Evolutionary conservation across 1,284 basidiomycete genomes (phyloP).

Genomic region (Cutaneotrichosporon sp.): DNA sequence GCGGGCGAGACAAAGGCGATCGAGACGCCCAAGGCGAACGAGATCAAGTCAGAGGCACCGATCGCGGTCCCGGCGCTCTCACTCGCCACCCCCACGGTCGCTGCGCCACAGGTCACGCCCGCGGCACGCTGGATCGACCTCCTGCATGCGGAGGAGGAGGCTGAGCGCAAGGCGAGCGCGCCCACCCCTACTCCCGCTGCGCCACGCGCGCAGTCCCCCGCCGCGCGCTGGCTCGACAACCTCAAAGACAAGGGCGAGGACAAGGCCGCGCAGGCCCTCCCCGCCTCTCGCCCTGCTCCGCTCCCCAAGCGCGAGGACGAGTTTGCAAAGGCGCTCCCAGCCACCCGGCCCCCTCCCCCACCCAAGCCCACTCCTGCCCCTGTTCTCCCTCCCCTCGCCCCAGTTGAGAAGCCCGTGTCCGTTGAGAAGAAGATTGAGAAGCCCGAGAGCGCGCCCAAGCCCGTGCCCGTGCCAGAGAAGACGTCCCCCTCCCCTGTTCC

Average conservation of each 20-base stretch:
- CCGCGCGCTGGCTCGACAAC: too few relatives aligned
- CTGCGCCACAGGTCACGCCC: not conserved
- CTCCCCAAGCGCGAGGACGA: not conserved
- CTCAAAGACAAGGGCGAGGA: too few relatives aligned
- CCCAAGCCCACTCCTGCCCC: not conserved
- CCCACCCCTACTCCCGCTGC: too few relatives aligned
- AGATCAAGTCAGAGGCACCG: not conserved
- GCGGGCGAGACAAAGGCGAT: not conserved
- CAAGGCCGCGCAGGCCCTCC: too few relatives aligned
- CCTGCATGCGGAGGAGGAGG: constrained; percentile 3
- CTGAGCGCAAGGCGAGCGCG: constrained; percentile 4
- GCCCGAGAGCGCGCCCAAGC: constrained; percentile 2
- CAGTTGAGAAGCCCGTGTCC: not conserved
- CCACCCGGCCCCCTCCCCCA: not conserved
- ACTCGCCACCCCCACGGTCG: not conserved
- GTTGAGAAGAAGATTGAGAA: constrained; percentile 1
- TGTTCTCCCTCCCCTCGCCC: not conserved
- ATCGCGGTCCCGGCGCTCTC: not conserved
- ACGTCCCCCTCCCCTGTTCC: not conserved
- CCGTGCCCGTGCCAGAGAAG: not conserved
- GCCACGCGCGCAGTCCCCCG: not conserved
- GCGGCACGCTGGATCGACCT: constrained; percentile 2
- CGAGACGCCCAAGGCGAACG: not conserved
- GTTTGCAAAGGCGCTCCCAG: not conserved
- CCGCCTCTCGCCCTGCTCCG: too few relatives aligned